phyloP scores from a whole-genome alignment of 2,329 filamentous ascomycete species.

The Penicillium sp. region DNA sequence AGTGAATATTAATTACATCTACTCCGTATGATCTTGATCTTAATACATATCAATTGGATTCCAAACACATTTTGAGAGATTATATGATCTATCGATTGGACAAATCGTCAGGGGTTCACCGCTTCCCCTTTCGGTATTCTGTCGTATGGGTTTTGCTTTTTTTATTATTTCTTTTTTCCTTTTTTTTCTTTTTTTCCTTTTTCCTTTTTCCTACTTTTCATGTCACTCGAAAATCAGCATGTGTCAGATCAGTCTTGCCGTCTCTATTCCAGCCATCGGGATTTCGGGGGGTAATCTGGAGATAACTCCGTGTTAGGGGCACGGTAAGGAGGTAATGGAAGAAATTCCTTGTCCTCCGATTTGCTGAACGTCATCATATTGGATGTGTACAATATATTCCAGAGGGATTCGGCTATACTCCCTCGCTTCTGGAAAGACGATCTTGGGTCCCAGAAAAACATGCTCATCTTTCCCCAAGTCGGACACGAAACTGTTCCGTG shows the following conservation, averaged over 20 bases:
- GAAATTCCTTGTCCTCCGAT: conserved; percentile 11
- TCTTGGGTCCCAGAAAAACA: not conserved
- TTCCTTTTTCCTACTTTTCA: not conserved
- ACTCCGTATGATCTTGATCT: not conserved
- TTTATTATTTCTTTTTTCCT: too few species aligned
- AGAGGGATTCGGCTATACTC: not conserved
- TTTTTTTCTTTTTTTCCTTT: not conserved
- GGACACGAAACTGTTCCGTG: not conserved
- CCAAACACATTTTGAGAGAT: not conserved
- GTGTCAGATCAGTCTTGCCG: conserved; percentile 6
- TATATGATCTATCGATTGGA: conserved; percentile 6
- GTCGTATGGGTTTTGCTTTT: not conserved
- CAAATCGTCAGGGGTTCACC: not conserved
- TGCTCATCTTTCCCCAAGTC: conserved; percentile 3
- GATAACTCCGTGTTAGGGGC: conserved; percentile 4
- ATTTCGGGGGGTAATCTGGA: conserved; percentile 4
- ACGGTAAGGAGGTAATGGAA: conserved; percentile 2
- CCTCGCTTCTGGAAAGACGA: conserved; percentile 1
- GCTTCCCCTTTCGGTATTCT: not conserved
- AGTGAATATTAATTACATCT: not conserved
- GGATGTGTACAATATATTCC: not conserved
- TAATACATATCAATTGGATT: not conserved
- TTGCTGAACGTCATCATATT: conserved; percentile 4
- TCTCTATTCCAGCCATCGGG: not conserved
- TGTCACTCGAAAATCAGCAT: conserved; percentile 4